Conservation (phyloP, 1,284 basidiomycete genomes). For the Mycosarcoma mackinlayi region DNA sequence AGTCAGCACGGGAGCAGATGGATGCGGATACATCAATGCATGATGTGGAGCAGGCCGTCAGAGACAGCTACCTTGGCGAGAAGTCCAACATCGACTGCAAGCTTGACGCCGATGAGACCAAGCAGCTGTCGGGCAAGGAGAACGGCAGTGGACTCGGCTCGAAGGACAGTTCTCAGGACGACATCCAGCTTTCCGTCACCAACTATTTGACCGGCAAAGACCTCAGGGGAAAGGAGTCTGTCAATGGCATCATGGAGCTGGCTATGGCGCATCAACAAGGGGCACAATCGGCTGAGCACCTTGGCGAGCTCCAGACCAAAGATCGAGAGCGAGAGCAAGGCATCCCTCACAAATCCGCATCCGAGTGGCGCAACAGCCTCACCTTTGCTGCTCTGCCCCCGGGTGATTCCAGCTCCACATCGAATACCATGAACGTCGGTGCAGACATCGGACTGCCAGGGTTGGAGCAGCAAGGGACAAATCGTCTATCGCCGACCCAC, state of each 20-base stretch:
- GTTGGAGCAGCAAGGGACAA: neutral
- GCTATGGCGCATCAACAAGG: neutral
- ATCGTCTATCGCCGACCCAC: neutral
- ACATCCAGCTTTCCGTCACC: slow-evolving; percentile 5
- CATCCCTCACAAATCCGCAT: neutral
- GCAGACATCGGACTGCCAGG: neutral
- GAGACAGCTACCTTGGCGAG: neutral
- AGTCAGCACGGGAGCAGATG: neutral
- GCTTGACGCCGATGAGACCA: neutral
- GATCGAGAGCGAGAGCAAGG: slow-evolving; percentile 1
- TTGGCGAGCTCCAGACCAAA: neutral
- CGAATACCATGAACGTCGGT: neutral
- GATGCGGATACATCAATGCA: slow-evolving; percentile 4
- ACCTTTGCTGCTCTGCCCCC: too few relatives aligned
- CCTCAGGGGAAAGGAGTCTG: neutral
- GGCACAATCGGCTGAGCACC: slow-evolving; percentile 7
- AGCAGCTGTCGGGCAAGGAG: neutral
- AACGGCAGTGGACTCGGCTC: neutral
- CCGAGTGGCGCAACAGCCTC: neutral
- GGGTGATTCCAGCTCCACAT: neutral
- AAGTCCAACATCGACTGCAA: neutral
- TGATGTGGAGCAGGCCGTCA: slow-evolving; percentile 3
- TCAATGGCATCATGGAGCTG: slow-evolving; percentile 7
- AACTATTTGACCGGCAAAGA: slow-evolving; percentile 4
- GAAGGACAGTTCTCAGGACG: neutral